Evolutionary conservation across 139 green algal genomes (phyloP).

Genomic region (Chlamydomonas applanata): DNA sequence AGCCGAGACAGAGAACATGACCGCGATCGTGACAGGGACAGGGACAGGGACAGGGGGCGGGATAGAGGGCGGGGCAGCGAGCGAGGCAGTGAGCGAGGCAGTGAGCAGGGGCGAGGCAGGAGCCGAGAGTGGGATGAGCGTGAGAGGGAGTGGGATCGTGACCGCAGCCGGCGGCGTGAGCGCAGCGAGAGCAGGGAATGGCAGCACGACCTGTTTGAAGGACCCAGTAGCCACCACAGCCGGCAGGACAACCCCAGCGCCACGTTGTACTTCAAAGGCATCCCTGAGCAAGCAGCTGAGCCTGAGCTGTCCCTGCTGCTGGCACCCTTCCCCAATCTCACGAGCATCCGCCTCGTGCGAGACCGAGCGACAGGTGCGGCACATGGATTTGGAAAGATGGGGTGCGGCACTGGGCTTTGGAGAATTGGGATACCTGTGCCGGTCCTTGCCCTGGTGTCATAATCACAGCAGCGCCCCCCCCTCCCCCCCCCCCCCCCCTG

Average conservation of each 20-base stretch:
- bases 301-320: slow-evolving; percentile 22
- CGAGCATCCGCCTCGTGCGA: slow-evolving; percentile 39
- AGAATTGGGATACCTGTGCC: too few species aligned
- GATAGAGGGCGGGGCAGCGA: slow-evolving; percentile 9
- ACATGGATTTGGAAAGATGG: too few species aligned
- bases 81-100: background rate
- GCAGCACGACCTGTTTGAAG: slow-evolving; percentile 2
- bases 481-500: too few species aligned
- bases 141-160: slow-evolving; percentile 5
- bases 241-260: background rate
- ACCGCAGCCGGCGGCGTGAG: background rate
- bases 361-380: slow-evolving; percentile 16
- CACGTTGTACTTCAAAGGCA: slow-evolving; percentile 13
- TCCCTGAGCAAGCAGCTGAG: slow-evolving; percentile 1
- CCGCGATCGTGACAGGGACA: background rate
- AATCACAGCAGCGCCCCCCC: too few species aligned
- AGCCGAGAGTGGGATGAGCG: slow-evolving; percentile 2
- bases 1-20: slow-evolving; percentile 3
- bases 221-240: background rate
- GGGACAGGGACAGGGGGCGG: background rate
- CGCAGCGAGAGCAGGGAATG: slow-evolving; percentile 6
- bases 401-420: too few species aligned
- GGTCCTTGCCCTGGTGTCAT: too few species aligned
- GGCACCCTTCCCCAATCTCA: slow-evolving; percentile 41
- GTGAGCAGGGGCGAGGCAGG: slow-evolving; percentile 20